phyloP scores from a whole-genome alignment of 2,329 filamentous ascomycete species.

The Coniochaeta sp. region DNA sequence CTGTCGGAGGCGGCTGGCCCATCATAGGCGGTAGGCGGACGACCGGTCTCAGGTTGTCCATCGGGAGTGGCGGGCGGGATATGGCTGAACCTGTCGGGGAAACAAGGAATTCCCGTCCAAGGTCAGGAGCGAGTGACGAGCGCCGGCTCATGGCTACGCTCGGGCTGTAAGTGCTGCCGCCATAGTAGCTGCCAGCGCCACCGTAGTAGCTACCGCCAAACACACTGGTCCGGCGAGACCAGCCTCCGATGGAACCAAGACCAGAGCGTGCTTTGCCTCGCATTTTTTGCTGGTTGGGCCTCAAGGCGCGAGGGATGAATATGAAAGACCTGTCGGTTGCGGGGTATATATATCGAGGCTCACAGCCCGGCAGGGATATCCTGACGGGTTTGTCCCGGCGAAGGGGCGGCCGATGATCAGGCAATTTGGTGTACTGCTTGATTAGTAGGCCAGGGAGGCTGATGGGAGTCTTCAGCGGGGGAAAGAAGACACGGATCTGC shows the following conservation, averaged over 20 bases:
- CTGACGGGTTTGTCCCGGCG: slow-evolving; percentile 94
- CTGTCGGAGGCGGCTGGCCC: slow-evolving; percentile 16
- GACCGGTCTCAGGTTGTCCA: slow-evolving; percentile 62
- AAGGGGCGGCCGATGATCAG: slow-evolving; percentile 88
- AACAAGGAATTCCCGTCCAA: slow-evolving; percentile 64
- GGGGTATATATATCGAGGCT: slow-evolving; percentile 85
- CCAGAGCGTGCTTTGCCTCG: slow-evolving; percentile 69
- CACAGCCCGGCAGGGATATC: slow-evolving; percentile 75
- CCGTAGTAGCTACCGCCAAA: slow-evolving; percentile 57
- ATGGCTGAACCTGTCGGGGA: slow-evolving; percentile 76
- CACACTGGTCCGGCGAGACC: slow-evolving; percentile 75
- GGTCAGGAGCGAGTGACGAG: slow-evolving; percentile 66
- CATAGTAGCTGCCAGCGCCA: slow-evolving; percentile 48
- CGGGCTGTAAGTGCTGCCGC: slow-evolving; percentile 71
- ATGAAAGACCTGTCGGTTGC: slow-evolving; percentile 89
- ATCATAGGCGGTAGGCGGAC: slow-evolving; percentile 71
- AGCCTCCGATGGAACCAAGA: slow-evolving; percentile 59
- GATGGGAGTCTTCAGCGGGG: slow-evolving; percentile 65
- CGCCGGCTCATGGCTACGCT: slow-evolving; percentile 84
- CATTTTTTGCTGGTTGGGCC: slow-evolving; percentile 82
- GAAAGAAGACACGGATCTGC: slow-evolving; percentile 74
- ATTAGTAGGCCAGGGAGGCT: slow-evolving; percentile 70
- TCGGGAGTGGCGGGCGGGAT: slow-evolving; percentile 56
- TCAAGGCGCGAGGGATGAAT: slow-evolving; percentile 89
- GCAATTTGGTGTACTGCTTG: slow-evolving; percentile 88